Evolutionary conservation across 75 land plant genomes (phyloP).

Genomic region (Cryptomeria japonica): DNA sequence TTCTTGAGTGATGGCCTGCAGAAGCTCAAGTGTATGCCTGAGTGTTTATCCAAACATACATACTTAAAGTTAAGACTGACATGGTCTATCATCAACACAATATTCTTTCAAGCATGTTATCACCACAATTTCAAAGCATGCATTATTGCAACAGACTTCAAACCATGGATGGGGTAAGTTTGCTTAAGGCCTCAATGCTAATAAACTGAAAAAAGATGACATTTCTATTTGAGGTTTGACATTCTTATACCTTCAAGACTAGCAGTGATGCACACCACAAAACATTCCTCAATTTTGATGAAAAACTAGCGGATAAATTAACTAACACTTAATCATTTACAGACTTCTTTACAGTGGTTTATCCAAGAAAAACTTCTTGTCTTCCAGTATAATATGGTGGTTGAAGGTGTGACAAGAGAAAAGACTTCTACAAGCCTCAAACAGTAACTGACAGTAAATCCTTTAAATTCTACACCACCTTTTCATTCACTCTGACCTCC

Average conservation of each 20-base stretch:
- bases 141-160: neutral
- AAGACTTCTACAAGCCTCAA: neutral
- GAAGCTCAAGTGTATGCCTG: neutral
- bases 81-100: neutral
- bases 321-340: neutral
- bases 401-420: neutral
- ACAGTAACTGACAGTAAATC: neutral
- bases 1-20: neutral
- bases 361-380: neutral
- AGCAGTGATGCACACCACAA: neutral
- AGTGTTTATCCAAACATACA: neutral
- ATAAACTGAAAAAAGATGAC: neutral
- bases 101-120: too few relatives aligned
- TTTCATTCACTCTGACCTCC: neutral
- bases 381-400: neutral
- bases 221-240: too few relatives aligned
- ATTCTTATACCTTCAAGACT: neutral
- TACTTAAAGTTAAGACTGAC: neutral
- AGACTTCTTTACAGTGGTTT: neutral
- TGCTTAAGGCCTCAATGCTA: neutral
- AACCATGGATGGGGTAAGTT: neutral
- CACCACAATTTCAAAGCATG: neutral
- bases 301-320: neutral
- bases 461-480: neutral
- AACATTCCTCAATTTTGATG: neutral